phyloP scores from a whole-genome alignment of 2,329 filamentous ascomycete species.

The Colletotrichum tropicale region DNA sequence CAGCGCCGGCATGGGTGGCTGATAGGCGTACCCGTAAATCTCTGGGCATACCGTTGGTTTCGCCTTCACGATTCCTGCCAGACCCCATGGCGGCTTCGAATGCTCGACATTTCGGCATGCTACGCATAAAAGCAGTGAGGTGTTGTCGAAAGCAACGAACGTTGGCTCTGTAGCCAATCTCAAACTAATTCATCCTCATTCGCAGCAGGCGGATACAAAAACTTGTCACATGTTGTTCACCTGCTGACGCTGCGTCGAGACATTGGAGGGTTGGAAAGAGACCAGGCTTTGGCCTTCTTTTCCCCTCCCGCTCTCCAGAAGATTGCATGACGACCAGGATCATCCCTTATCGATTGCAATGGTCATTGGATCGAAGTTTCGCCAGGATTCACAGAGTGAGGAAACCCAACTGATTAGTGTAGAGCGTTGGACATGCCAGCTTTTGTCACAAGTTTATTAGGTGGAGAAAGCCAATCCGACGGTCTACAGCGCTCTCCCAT shows the following conservation, averaged over 20 bases:
- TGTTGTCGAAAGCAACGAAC: not conserved
- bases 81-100: not conserved
- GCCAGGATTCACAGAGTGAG: not conserved
- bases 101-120: too few relatives aligned
- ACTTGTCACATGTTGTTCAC: not conserved
- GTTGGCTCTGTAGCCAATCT: not conserved
- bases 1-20: not conserved
- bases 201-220: not conserved
- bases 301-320: not conserved
- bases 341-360: not conserved
- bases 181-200: not conserved
- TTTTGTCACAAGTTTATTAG: slow-evolving; percentile 22
- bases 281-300: not conserved
- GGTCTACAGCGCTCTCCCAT: not conserved
- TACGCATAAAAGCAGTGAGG: too few relatives aligned
- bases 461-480: slow-evolving; percentile 12
- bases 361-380: slow-evolving; percentile 7
- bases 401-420: not conserved
- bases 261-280: not conserved
- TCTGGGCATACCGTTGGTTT: not conserved
- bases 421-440: slow-evolving; percentile 1
- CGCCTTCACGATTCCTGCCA: not conserved
- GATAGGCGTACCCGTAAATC: not conserved
- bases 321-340: not conserved
- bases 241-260: not conserved